phyloP scores from a whole-genome alignment of 495 filamentous ascomycete genomes.

The Annulohypoxylon moriforme region DNA sequence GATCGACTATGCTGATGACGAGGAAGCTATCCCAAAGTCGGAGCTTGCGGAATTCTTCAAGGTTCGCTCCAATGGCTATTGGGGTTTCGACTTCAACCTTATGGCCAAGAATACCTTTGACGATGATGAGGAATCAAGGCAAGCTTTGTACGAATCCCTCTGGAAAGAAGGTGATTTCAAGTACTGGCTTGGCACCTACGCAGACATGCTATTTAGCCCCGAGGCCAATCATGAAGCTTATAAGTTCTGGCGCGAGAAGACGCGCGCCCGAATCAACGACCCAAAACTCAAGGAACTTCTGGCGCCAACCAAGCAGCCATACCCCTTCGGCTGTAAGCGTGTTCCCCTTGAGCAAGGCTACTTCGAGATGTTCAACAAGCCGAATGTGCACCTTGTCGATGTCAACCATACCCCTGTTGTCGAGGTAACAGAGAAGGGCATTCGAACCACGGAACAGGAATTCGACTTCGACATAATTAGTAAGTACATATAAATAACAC shows the following conservation, averaged over 20 bases:
- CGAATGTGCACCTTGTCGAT: slow-evolving; percentile 66
- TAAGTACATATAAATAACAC: slow-evolving; percentile 62
- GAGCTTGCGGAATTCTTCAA: slow-evolving; percentile 60
- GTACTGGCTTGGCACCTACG: slow-evolving; percentile 63
- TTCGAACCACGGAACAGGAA: slow-evolving; percentile 52
- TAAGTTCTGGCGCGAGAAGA: slow-evolving; percentile 68
- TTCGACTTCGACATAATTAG: slow-evolving; percentile 60
- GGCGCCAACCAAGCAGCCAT: slow-evolving; percentile 63
- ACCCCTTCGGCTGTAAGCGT: slow-evolving; percentile 66
- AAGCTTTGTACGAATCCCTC: slow-evolving; percentile 58
- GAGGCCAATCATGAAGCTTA: slow-evolving; percentile 63
- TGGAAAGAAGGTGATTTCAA: slow-evolving; percentile 63
- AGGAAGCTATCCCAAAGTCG: slow-evolving; percentile 58
- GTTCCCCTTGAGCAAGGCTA: slow-evolving; percentile 66
- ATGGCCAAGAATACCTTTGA: slow-evolving; percentile 57
- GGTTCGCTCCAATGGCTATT: slow-evolving; percentile 51
- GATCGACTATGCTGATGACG: slow-evolving; percentile 52
- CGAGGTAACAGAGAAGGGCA: slow-evolving; percentile 58
- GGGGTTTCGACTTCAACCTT: slow-evolving; percentile 59
- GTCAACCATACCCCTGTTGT: slow-evolving; percentile 61
- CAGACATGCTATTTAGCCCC: slow-evolving; percentile 57
- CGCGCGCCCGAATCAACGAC: slow-evolving; percentile 62
- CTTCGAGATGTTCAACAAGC: slow-evolving; percentile 68
- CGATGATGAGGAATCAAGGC: slow-evolving; percentile 58
- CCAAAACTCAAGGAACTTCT: slow-evolving; percentile 62